Percentiles rank a stretch among this genome's conserved stretches.
Evolutionary conservation across 23 red algal genomes (phyloP).

Genomic region (Gracilaria caudata): DNA sequence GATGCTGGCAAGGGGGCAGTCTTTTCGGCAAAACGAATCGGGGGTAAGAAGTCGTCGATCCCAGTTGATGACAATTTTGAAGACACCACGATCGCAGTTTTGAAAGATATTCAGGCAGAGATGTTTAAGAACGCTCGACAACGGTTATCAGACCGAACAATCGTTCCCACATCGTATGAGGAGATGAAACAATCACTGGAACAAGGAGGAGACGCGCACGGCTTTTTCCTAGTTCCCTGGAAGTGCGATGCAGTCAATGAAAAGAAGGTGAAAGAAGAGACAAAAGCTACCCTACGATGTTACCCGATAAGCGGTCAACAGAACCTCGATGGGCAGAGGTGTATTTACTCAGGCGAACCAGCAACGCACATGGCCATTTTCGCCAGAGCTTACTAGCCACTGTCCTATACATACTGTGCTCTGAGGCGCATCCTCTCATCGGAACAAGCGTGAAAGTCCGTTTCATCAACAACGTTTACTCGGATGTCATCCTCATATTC

Average conservation of each 20-base stretch:
- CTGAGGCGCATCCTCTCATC: background rate
- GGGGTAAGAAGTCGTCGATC: constrained; percentile 54
- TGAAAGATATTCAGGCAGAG: constrained; percentile 77
- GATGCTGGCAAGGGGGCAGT: constrained; percentile 71
- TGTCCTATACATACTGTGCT: background rate
- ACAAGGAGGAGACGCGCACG: constrained; percentile 41
- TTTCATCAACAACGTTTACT: background rate
- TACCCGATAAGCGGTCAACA: constrained; percentile 85
- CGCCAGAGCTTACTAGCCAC: constrained; percentile 74
- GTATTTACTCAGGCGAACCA: constrained; percentile 93
- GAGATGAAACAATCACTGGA: constrained; percentile 77
- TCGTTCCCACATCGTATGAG: constrained; percentile 53
- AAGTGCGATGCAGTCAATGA: constrained; percentile 85
- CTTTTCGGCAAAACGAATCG: constrained; percentile 61
- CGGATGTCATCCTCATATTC: constrained; percentile 20
- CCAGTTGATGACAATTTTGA: constrained; percentile 64
- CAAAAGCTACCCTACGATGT: constrained; percentile 94
- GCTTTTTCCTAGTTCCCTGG: constrained; percentile 95
- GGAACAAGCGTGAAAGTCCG: background rate
- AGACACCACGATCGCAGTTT: constrained; percentile 20
- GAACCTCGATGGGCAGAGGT: constrained; percentile 61
- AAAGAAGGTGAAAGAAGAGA: constrained; percentile 82
- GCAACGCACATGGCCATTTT: constrained; percentile 99
- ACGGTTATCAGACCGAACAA: constrained; percentile 30
- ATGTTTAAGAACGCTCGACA: constrained; percentile 67